phyloP scores from a whole-genome alignment of 2,329 filamentous ascomycete genomes.

The Fusarium incarnatum region DNA sequence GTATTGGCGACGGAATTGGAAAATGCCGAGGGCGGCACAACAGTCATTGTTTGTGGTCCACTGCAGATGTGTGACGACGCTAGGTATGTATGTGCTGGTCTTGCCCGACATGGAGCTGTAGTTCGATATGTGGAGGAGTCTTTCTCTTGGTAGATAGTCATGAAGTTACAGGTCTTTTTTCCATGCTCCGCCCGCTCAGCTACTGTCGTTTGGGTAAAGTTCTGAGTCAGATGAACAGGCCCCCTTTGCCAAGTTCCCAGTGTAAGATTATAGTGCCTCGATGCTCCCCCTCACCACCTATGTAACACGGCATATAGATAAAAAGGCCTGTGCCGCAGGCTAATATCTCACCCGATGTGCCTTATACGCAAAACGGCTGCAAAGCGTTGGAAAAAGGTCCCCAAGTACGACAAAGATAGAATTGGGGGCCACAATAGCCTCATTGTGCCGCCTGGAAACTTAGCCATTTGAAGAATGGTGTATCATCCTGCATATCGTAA shows the following conservation, averaged over 20 bases:
- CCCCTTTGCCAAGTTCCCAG: background rate
- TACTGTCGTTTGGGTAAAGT: background rate
- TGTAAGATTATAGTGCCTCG: background rate
- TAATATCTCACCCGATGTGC: background rate
- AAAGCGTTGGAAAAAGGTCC: background rate
- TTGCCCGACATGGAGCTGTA: slow-evolving; percentile 43
- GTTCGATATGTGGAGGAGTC: slow-evolving; percentile 45
- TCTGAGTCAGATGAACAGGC: background rate
- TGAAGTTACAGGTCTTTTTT: background rate
- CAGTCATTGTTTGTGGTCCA: slow-evolving; percentile 48
- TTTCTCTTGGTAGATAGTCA: slow-evolving; percentile 24
- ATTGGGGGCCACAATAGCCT: background rate
- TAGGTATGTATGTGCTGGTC: slow-evolving; percentile 40
- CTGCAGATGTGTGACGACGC: slow-evolving; percentile 48
- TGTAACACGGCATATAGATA: background rate
- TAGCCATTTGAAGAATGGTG: background rate
- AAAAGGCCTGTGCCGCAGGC: background rate
- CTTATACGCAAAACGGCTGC: background rate
- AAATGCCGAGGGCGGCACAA: slow-evolving; percentile 41
- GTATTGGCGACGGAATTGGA: slow-evolving; percentile 45
- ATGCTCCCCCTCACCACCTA: background rate
- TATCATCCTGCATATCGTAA: background rate
- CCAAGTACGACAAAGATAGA: background rate
- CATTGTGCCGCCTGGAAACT: background rate
- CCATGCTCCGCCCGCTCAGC: background rate